A percentile compares a stretch with the other conserved stretches of the same genome.
Evolutionary conservation across 805 yeast species (phyloP).

Genomic region (Cyberlindnera suaveolens): DNA sequence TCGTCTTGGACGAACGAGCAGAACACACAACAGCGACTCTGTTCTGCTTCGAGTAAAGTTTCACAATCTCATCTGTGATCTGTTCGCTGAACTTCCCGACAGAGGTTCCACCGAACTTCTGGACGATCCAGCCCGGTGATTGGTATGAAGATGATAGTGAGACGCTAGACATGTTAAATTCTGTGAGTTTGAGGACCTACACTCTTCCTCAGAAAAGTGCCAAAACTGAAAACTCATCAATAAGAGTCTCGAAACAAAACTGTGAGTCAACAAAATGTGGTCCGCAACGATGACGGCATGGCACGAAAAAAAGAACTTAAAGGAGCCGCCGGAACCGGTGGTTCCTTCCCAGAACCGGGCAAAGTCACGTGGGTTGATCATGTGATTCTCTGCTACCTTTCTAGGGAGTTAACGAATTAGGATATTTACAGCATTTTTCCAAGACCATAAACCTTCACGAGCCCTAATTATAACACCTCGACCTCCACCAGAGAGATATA

Average conservation of each 20-base stretch:
- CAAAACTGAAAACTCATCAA: too few relatives aligned
- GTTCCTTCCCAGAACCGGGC: not conserved
- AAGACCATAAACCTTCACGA: too few relatives aligned
- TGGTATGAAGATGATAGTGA: constrained; percentile 12
- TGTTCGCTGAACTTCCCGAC: constrained; percentile 90
- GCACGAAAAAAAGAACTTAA: not conserved
- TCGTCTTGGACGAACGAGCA: constrained; percentile 87
- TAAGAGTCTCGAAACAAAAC: too few relatives aligned
- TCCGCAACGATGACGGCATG: not conserved
- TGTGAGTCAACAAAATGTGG: not conserved
- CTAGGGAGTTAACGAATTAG: too few relatives aligned
- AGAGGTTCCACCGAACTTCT: constrained; percentile 95
- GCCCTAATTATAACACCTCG: too few relatives aligned
- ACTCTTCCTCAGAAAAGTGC: too few relatives aligned
- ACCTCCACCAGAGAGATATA: not conserved
- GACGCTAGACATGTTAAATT: constrained; percentile 13
- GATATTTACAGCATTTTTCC: too few relatives aligned
- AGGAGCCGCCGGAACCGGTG: not conserved
- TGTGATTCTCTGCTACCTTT: too few relatives aligned
- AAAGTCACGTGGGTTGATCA: too few relatives aligned
- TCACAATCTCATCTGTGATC: constrained; percentile 81
- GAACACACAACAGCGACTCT: constrained; percentile 93
- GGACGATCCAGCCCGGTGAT: constrained; percentile 61
- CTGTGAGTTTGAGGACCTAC: too few relatives aligned
- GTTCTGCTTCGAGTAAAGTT: constrained; percentile 48